A percentile compares a stretch with the other conserved stretches of the same genome.
Conservation (phyloP, 73 alveolate species). For the Stentor roeselii region DNA sequence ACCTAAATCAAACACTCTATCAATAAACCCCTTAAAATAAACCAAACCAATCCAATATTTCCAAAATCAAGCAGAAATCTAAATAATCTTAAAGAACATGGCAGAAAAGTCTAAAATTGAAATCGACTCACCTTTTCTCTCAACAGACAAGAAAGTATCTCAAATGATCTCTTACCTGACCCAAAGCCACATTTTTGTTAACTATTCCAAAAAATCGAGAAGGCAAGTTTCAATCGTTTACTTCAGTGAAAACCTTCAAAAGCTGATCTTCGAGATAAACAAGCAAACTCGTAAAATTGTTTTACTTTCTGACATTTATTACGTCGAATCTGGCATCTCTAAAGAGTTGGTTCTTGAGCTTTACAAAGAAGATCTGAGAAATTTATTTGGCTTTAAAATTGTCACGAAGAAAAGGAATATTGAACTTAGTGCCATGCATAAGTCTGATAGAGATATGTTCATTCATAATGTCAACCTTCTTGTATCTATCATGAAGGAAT, state of each 20-base stretch:
- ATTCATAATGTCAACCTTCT: not conserved
- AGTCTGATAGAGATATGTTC: not conserved
- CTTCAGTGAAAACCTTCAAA: not conserved
- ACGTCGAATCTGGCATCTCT: not conserved
- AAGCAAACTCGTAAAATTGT: not conserved
- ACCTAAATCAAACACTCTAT: too few relatives aligned
- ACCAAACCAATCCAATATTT: too few relatives aligned
- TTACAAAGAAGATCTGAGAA: not conserved
- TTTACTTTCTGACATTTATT: not conserved
- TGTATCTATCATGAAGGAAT: not conserved
- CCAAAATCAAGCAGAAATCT: too few relatives aligned
- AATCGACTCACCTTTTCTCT: too few relatives aligned
- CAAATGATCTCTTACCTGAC: not conserved
- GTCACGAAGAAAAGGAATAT: conserved; percentile 9
- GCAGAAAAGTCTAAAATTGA: too few relatives aligned
- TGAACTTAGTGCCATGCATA: not conserved
- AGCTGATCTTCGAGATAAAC: not conserved
- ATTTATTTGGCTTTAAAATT: conserved; percentile 2
- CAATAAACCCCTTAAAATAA: too few relatives aligned
- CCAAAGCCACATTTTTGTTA: conserved; percentile 15
- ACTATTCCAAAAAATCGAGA: not conserved
- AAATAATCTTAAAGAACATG: too few relatives aligned
- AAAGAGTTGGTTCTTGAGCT: not conserved
- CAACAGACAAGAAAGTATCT: too few relatives aligned
- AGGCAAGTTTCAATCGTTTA: not conserved